Percentiles rank a stretch among this genome's conserved stretches.
These are phyloP conservation scores for Penicillium coffeae DNA, from an alignment of 495 filamentous ascomycete species.

Conservation along the genomic window DNA sequence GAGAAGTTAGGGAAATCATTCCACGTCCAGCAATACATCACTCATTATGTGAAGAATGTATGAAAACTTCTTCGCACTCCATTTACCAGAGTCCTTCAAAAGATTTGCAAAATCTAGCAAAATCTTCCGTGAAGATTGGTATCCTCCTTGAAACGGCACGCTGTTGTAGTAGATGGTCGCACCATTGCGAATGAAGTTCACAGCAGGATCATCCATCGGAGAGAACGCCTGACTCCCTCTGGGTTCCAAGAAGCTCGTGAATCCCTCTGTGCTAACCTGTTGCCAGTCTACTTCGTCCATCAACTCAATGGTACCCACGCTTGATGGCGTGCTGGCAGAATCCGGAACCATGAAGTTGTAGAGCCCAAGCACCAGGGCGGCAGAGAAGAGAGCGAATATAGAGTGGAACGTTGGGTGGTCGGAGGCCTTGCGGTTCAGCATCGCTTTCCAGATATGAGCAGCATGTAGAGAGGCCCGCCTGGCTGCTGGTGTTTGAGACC, in stretches of 20 bases:
- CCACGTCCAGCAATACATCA: conserved; percentile 48
- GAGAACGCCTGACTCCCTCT: conserved; percentile 28
- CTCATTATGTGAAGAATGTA: conserved; percentile 53
- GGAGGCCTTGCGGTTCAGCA: conserved; percentile 47
- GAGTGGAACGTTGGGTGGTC: conserved; percentile 50
- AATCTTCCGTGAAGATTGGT: conserved; percentile 46
- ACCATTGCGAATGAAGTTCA: conserved; percentile 51
- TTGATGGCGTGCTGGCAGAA: conserved; percentile 20
- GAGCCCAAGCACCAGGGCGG: conserved; percentile 47
- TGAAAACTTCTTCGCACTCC: conserved; percentile 46
- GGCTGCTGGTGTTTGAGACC: conserved; percentile 50
- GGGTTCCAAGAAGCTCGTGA: conserved; percentile 41
- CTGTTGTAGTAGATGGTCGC: conserved; percentile 47
- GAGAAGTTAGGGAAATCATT: conserved; percentile 20
- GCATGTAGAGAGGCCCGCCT: conserved; percentile 48
- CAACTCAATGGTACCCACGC: conserved; percentile 41
- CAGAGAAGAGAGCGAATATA: conserved; percentile 44
- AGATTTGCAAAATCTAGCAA: conserved; percentile 48
- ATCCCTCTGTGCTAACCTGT: conserved; percentile 37
- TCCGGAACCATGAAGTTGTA: conserved; percentile 49
- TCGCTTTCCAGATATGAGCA: conserved; percentile 49
- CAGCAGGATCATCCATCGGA: conserved; percentile 32
- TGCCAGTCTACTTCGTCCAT: conserved; percentile 50
- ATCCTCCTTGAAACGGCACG: conserved; percentile 44
- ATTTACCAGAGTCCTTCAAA: conserved; percentile 50